A percentile compares a stretch with the other conserved stretches of the same genome.
Conservation (phyloP, 352 stramenopile species). For the Pythium apleroticum region DNA sequence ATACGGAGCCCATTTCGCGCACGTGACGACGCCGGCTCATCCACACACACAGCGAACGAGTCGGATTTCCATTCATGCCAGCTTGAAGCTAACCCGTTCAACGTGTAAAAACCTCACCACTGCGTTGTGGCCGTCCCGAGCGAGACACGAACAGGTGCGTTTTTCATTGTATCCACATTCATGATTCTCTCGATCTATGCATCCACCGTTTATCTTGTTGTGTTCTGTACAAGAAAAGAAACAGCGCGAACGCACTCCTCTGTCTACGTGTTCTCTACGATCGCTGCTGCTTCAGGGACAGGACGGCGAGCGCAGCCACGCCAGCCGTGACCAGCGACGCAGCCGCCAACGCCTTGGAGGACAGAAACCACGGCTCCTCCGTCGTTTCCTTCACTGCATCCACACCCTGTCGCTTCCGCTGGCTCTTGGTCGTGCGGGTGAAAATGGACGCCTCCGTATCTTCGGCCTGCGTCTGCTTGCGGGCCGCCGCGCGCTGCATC, state of each 20-base stretch:
- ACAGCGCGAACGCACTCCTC: not conserved
- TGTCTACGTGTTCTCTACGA: slow-evolving; percentile 19
- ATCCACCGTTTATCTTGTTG: not conserved
- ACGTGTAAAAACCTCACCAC: not conserved
- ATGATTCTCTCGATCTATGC: not conserved
- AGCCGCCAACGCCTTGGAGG: slow-evolving; percentile 51
- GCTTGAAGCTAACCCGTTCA: not conserved
- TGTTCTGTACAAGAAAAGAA: slow-evolving; percentile 5
- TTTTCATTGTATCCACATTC: slow-evolving; percentile 1
- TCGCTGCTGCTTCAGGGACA: slow-evolving; percentile 63
- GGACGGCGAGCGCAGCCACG: slow-evolving; percentile 56
- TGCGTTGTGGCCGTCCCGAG: not conserved
- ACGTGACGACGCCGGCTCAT: not conserved
- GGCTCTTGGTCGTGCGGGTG: slow-evolving; percentile 59
- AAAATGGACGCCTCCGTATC: slow-evolving; percentile 64
- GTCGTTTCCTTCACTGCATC: slow-evolving; percentile 7
- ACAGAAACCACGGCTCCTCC: slow-evolving; percentile 62
- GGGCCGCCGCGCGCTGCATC: slow-evolving; percentile 18
- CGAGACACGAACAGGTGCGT: not conserved
- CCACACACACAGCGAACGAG: slow-evolving; percentile 18
- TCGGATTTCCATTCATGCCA: slow-evolving; percentile 10
- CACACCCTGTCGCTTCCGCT: slow-evolving; percentile 32
- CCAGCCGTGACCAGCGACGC: slow-evolving; percentile 72
- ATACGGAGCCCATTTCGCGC: slow-evolving; percentile 11
- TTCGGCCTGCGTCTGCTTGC: slow-evolving; percentile 6